These are phyloP conservation scores for Xylariomycetidae sp. DNA, from an alignment of 2,329 filamentous ascomycete species.

Conservation along the genomic window DNA sequence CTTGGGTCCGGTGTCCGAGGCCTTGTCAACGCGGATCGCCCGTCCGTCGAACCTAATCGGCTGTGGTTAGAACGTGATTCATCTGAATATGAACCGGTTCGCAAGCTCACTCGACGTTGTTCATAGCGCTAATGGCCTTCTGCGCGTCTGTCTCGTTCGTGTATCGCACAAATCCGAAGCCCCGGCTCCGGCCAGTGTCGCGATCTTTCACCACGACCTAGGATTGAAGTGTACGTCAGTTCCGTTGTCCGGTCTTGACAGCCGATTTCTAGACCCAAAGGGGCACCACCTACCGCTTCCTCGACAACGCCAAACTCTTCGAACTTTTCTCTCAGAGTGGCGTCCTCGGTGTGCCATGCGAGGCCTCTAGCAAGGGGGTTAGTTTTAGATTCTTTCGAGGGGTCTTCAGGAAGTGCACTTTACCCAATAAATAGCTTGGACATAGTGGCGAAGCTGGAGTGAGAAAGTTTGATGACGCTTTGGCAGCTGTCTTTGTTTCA, in stretches of 20 bases:
- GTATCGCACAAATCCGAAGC: slow-evolving; percentile 95
- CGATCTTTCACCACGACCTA: slow-evolving; percentile 97
- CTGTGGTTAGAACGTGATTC: slow-evolving; percentile 11
- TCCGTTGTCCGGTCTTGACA: not conserved
- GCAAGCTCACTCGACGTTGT: slow-evolving; percentile 74
- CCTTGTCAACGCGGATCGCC: slow-evolving; percentile 91
- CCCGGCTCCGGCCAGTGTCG: slow-evolving; percentile 91
- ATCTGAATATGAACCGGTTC: too few species aligned
- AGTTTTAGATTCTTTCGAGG: not conserved
- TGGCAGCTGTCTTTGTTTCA: too few species aligned
- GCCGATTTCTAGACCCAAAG: not conserved
- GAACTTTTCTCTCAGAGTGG: slow-evolving; percentile 81
- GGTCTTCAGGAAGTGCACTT: too few species aligned
- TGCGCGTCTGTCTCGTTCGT: slow-evolving; percentile 69
- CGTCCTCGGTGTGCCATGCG: slow-evolving; percentile 95
- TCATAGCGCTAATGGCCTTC: slow-evolving; percentile 71
- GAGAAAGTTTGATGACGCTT: slow-evolving; percentile 7
- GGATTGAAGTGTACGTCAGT: slow-evolving; percentile 2
- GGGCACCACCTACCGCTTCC: slow-evolving; percentile 74
- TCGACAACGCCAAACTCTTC: slow-evolving; percentile 86
- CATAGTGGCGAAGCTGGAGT: slow-evolving; percentile 49
- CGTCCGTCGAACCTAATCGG: slow-evolving; percentile 78
- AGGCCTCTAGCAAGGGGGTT: slow-evolving; percentile 62
- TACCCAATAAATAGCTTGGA: slow-evolving; percentile 95
- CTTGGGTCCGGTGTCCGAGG: slow-evolving; percentile 69